These are phyloP conservation scores for Avena sativa DNA, from an alignment of 176 grass and related monocot species.

Conservation along the genomic window DNA sequence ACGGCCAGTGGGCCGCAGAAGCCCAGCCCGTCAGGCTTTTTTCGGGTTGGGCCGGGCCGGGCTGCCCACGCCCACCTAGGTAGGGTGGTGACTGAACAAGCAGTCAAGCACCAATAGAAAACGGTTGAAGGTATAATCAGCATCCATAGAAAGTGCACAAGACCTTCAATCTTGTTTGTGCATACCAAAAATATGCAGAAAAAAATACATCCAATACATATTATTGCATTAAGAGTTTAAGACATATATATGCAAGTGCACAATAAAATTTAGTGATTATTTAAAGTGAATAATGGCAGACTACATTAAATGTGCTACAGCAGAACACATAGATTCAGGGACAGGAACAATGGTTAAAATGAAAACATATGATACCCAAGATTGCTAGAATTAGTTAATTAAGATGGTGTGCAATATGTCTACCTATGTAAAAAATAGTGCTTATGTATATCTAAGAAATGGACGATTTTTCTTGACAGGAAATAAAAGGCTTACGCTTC, in stretches of 20 bases:
- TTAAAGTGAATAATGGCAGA: neutral
- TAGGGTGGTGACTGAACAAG: neutral
- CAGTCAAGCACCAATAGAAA: neutral
- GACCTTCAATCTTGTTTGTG: neutral
- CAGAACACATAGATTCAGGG: neutral
- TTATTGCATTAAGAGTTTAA: neutral
- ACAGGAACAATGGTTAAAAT: constrained; percentile 27
- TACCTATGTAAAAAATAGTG: constrained; percentile 10
- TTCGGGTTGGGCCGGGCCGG: too few relatives aligned
- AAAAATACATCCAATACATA: constrained; percentile 18
- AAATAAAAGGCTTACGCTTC: constrained; percentile 67
- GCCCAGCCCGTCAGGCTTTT: too few relatives aligned
- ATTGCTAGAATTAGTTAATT: constrained; percentile 25
- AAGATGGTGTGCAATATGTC: neutral
- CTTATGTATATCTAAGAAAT: constrained; percentile 22
- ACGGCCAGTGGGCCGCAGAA: too few relatives aligned
- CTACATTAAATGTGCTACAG: neutral
- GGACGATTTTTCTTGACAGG: constrained; percentile 14
- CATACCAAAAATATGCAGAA: constrained; percentile 12
- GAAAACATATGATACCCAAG: constrained; percentile 23
- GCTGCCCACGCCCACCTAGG: too few relatives aligned
- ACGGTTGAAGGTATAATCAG: too few relatives aligned
- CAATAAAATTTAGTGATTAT: neutral
- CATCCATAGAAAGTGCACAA: neutral
- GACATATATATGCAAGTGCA: neutral